Evolutionary conservation across 345 rosid genomes (phyloP).

Genomic region (Gossypium raimondii): DNA sequence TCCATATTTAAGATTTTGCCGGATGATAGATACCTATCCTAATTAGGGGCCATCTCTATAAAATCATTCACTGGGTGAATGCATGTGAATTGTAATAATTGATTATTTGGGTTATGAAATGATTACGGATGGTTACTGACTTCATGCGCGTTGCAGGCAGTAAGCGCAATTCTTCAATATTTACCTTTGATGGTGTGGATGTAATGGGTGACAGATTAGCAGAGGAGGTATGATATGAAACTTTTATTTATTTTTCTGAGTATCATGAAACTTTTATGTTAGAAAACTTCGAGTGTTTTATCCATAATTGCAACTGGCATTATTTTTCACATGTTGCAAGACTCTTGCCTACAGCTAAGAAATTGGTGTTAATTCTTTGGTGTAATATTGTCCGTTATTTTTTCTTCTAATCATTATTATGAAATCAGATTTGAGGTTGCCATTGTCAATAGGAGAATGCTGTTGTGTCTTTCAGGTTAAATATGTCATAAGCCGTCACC

Average conservation of each 20-base stretch:
- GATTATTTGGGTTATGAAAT: neutral
- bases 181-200: constrained; percentile 84
- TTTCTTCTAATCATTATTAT: neutral
- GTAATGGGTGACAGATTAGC: constrained; percentile 88
- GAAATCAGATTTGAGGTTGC: constrained; percentile 6
- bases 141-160: constrained; percentile 57
- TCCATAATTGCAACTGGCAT: neutral
- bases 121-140: constrained; percentile 9
- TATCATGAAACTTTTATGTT: constrained; percentile 6
- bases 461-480: constrained; percentile 54
- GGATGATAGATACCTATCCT: neutral
- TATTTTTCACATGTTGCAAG: neutral
- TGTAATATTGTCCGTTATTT: neutral
- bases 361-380: neutral
- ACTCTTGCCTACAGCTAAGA: neutral
- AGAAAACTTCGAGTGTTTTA: neutral
- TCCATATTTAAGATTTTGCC: neutral
- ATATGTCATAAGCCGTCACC: constrained; percentile 48
- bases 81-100: neutral
- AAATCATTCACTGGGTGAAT: neutral
- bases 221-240: constrained; percentile 47
- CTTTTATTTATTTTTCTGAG: neutral
- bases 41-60: neutral
- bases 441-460: neutral
- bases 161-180: constrained; percentile 42